Conservation (phyloP, 352 stramenopile genomes). For the Globisporangium nagaii region DNA sequence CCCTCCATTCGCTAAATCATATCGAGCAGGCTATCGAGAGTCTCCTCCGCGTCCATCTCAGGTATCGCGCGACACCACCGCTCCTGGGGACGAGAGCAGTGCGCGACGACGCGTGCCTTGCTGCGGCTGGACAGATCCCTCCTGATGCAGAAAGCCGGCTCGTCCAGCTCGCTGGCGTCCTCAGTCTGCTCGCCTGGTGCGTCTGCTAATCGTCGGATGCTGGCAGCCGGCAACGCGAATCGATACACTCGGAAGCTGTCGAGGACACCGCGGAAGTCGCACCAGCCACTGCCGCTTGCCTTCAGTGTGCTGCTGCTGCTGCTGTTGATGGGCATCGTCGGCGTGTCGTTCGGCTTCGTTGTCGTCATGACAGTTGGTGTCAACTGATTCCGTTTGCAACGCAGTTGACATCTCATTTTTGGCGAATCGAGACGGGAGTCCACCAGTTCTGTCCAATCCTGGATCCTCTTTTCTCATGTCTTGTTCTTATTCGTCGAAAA, state of each 20-base stretch:
- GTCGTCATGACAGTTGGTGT: too few relatives aligned
- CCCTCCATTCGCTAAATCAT: neutral
- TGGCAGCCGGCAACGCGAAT: constrained; percentile 4
- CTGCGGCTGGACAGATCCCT: neutral
- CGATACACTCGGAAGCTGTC: constrained; percentile 26
- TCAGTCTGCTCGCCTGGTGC: neutral
- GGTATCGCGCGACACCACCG: neutral
- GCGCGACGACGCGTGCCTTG: neutral
- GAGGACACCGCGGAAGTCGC: constrained; percentile 27
- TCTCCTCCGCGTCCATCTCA: neutral
- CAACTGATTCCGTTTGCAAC: too few relatives aligned
- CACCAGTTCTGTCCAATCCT: too few relatives aligned
- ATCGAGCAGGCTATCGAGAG: neutral
- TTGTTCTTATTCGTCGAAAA: neutral
- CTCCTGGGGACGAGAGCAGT: neutral
- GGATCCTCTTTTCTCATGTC: too few relatives aligned
- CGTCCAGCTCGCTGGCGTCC: neutral
- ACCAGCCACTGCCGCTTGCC: constrained; percentile 13
- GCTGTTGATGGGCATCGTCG: too few relatives aligned
- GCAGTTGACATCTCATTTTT: too few relatives aligned
- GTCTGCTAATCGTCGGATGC: constrained; percentile 8
- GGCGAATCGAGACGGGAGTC: too few relatives aligned
- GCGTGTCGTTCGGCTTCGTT: too few relatives aligned
- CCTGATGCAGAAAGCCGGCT: neutral
- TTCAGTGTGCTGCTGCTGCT: neutral